These are phyloP conservation scores for Boletus sensibilis DNA, from an alignment of 768 basidiomycete genomes.

Conservation along the genomic window DNA sequence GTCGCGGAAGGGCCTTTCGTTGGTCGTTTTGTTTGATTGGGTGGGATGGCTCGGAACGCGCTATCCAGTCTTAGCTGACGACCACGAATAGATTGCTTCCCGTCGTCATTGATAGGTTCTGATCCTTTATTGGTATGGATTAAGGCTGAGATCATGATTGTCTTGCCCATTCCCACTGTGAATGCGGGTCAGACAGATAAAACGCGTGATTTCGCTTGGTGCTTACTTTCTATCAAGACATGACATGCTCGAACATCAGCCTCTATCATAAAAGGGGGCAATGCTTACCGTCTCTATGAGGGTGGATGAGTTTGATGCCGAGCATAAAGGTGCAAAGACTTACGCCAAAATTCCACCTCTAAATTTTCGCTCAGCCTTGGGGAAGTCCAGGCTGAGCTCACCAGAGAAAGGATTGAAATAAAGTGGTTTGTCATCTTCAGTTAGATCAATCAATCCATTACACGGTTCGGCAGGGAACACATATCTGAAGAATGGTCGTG, in stretches of 20 bases:
- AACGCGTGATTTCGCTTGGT: constrained; percentile 3
- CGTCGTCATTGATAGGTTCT: constrained; percentile 36
- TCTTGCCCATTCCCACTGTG: constrained; percentile 94
- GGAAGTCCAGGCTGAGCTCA: constrained; percentile 83
- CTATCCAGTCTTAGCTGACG: constrained; percentile 63
- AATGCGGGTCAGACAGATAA: constrained; percentile 6
- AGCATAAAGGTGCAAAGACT: constrained; percentile 30
- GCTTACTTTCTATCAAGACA: constrained; percentile 48
- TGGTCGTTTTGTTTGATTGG: constrained; percentile 31
- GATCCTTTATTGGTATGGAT: constrained; percentile 73
- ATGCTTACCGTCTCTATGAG: constrained; percentile 36
- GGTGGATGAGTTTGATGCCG: constrained; percentile 5
- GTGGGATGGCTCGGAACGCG: constrained; percentile 52
- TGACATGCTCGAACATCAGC: constrained; percentile 8
- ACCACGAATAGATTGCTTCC: constrained; percentile 36
- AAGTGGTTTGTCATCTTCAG: constrained; percentile 73
- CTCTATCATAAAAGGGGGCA: not conserved
- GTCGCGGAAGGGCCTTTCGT: constrained; percentile 56
- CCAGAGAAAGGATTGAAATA: constrained; percentile 93
- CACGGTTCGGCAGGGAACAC: constrained; percentile 62
- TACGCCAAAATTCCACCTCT: constrained; percentile 90
- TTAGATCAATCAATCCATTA: constrained; percentile 69
- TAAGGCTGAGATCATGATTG: constrained; percentile 88
- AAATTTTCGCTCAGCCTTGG: constrained; percentile 72
- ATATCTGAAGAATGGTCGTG: constrained; percentile 51